phyloP scores from a whole-genome alignment of 441 rosid species.

The Erysimum cheiri region DNA sequence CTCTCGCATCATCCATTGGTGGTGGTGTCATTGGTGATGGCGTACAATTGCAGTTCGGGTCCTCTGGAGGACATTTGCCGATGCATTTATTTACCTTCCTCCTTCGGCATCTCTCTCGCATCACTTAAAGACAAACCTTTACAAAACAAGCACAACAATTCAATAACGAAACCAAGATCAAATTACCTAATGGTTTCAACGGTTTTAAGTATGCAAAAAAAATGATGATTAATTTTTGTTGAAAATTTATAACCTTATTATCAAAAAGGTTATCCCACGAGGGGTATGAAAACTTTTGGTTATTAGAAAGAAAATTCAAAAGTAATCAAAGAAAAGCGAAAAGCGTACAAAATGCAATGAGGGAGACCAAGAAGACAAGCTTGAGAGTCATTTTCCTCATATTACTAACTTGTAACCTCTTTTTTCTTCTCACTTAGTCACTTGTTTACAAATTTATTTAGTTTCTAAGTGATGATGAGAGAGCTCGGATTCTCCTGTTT shows the following conservation, averaged over 20 bases:
- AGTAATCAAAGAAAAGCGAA: background rate
- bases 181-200: background rate
- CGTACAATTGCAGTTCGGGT: no score
- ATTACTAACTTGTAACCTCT: conserved; percentile 14
- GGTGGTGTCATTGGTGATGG: background rate
- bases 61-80: background rate
- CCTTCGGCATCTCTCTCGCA: conserved; percentile 3
- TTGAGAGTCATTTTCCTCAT: conserved; percentile 28
- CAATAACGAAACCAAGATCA: background rate
- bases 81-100: background rate
- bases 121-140: conserved; percentile 10
- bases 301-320: background rate
- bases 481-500: background rate
- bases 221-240: background rate
- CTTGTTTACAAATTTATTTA: background rate
- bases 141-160: background rate
- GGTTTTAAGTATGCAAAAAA: background rate
- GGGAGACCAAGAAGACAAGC: conserved; percentile 24
- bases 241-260: background rate
- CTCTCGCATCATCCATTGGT: background rate
- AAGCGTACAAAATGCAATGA: conserved; percentile 33
- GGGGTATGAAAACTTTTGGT: background rate
- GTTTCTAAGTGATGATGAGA: conserved; percentile 15
- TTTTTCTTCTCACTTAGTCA: background rate
- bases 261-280: background rate